Base-by-base conservation (phyloP, 805 yeast species). In the Cyberlindnera veronae region DNA sequence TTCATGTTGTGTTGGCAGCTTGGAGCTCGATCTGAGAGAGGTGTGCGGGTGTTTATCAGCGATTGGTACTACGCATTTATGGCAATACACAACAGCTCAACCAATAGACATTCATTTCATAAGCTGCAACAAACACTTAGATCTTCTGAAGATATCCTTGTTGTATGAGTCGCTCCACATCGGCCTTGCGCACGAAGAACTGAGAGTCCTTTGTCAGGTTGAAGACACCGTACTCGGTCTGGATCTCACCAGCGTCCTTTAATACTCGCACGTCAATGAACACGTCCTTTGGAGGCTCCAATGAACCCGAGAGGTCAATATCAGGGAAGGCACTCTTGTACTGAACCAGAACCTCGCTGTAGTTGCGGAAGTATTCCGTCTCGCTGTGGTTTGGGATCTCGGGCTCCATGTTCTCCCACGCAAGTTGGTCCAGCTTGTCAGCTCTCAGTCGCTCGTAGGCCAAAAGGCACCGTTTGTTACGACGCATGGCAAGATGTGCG, bases 151-250 rank as follows among this genome's bases (percentile, higher is more conserved):
- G 63, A 52, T 86, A 88, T 0, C 97, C 98, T 61, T 93, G 99
- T 57, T 89, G 96, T 26, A 93, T 86, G 44, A 93, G 69, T 37
- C 97, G 68, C 57, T 91, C 97, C 6, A 93, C 99, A 56, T 93
- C 99, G 0, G 93, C 82, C 51, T 87, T 91, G 43, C 99, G 71
- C 15, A 91, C 97, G 57, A 85, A 91, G 57, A 91, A 90, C 57
- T 93, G 98, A 3, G 96, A 85, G 60, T 91, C 91, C 55, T 90
- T 91, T 3, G 95, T 86, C 49, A 93, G 66, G 54, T 90, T 90
- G 66, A 93, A 89, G 4, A 88, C 96, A 17, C 97, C 99, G 54
- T 91, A 91, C 60, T 91, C 99, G 0, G 99, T 93, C 57, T 90
- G 96, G 26, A 91, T 88, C 58, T 93, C 98, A 2, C 99, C 99